Evolutionary conservation across 495 filamentous ascomycete genomes (phyloP), one percentile per base, ranked within the genome.

Genomic region (Tuber melanosporum): DNA sequence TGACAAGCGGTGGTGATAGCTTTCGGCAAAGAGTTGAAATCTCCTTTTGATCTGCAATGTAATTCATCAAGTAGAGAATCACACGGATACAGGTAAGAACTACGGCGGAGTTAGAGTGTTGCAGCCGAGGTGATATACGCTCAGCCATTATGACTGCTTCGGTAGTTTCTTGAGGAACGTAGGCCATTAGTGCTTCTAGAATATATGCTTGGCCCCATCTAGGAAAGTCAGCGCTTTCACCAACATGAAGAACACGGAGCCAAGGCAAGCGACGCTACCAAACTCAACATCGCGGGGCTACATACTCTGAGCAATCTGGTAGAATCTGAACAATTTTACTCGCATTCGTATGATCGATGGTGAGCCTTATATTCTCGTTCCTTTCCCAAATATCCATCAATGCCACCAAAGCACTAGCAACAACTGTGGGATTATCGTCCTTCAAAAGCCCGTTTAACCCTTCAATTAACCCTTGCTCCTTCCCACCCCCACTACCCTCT

Each of bases 171-270:
- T 97, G 94, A 15, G 95, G 95, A 49, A 98, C 92, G 85, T 99
- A 98, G 22, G 94, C 94, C 94, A 98, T 99, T 77, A 99, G 88
- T 14, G 95, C 94, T 85, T 99, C 95, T 15, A 99, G 89, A 75
- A 99, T 99, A 83, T 99, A 99, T 62, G 94, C 96, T 86, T 99
- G 95, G 70, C 96, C 95, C 95, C 95, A 99, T 89, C 94, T 97
- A 77, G 12, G 42, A n/a, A 32, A 22, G 78, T 88, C 81, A 88
- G 84, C 69, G 72, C 49, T 74, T 26, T 72, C 36, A 20, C 17
- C 14, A 45, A 47, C 41, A 74, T 49, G 36, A 26, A 17, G 19
- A 77, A 15, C 15, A 46, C 71, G 45, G 17, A 20, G 36, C 44
- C 15, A 36, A 69, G 32, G 39, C 26, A 66, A 57, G 74, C 41